Conservation (phyloP, 2,329 filamentous ascomycete species). For the Lachnellula hyalina region DNA sequence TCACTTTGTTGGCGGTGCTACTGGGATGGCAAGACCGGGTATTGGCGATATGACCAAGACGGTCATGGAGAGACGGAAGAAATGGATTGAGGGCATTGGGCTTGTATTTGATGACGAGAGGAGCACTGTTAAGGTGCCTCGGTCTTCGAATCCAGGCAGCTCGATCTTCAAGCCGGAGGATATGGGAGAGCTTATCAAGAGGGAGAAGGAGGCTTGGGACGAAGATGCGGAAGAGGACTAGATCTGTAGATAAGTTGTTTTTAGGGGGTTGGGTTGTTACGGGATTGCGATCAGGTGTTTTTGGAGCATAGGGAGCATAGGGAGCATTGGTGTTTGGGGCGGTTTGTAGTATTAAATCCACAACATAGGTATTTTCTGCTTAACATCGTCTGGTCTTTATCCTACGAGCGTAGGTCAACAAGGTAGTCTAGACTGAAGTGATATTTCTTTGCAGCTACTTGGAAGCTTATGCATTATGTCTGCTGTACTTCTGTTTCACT, state of each 20-base stretch:
- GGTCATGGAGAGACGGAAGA: conserved; percentile 82
- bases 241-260: not conserved
- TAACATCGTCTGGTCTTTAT: not conserved
- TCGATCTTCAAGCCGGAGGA: conserved; percentile 67
- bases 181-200: conserved; percentile 71
- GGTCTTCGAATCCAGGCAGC: conserved; percentile 55
- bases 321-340: not conserved
- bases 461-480: no score
- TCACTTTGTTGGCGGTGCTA: conserved; percentile 52
- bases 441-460: not conserved
- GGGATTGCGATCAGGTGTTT: not conserved
- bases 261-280: not conserved
- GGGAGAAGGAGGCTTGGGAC: conserved; percentile 77
- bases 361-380: not conserved
- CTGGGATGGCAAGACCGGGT: conserved; percentile 64
- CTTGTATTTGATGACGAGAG: conserved; percentile 82
- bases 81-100: conserved; percentile 89
- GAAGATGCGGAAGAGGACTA: conserved; percentile 44
- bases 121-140: conserved; percentile 63
- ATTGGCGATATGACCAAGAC: conserved; percentile 89
- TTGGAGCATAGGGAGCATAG: not conserved
- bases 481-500: no score
- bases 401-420: not conserved
- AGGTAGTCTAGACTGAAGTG: not conserved
- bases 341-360: not conserved